A percentile compares a stretch with the other conserved stretches of the same genome.
Conservation (phyloP, 2,329 filamentous ascomycete species). For the Monosporascus sp. region DNA sequence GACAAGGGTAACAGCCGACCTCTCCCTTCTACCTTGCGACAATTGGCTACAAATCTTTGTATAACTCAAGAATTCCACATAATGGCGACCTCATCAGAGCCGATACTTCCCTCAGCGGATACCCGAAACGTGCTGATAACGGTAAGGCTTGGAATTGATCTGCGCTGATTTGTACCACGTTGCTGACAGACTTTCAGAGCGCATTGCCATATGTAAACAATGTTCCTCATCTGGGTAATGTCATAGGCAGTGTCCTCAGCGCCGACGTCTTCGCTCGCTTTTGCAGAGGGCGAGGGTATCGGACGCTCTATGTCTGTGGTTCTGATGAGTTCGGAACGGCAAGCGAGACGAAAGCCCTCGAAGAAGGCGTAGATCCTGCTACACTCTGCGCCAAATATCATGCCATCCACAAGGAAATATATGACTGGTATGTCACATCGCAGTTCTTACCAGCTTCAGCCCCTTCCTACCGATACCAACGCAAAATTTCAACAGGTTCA, state of each 20-base stretch:
- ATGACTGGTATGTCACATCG: constrained; percentile 55
- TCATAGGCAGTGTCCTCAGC: constrained; percentile 44
- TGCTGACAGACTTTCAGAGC: constrained; percentile 19
- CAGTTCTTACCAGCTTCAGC: background rate
- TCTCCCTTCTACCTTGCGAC: too few relatives aligned
- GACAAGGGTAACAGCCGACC: too few relatives aligned
- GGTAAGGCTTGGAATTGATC: too few relatives aligned
- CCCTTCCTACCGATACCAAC: constrained; percentile 54
- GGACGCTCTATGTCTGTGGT: constrained; percentile 11
- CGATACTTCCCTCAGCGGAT: background rate
- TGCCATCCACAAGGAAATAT: constrained; percentile 74
- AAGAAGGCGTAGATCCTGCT: constrained; percentile 8
- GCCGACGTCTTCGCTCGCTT: constrained; percentile 40
- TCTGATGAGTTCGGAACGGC: constrained; percentile 12
- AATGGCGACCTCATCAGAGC: background rate
- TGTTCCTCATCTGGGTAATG: constrained; percentile 47
- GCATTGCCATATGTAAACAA: constrained; percentile 54
- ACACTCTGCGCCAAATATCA: constrained; percentile 13
- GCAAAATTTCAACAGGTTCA: constrained; percentile 96
- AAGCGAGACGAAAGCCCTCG: constrained; percentile 10
- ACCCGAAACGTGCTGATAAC: constrained; percentile 48
- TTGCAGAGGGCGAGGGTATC: constrained; percentile 10
- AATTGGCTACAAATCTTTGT: too few relatives aligned
- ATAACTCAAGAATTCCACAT: too few relatives aligned
- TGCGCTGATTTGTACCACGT: too few relatives aligned